Percentiles rank a stretch among this genome's conserved stretches.
phyloP scores from a whole-genome alignment of 257 asterid genomes.

The Primulina tabacum region DNA sequence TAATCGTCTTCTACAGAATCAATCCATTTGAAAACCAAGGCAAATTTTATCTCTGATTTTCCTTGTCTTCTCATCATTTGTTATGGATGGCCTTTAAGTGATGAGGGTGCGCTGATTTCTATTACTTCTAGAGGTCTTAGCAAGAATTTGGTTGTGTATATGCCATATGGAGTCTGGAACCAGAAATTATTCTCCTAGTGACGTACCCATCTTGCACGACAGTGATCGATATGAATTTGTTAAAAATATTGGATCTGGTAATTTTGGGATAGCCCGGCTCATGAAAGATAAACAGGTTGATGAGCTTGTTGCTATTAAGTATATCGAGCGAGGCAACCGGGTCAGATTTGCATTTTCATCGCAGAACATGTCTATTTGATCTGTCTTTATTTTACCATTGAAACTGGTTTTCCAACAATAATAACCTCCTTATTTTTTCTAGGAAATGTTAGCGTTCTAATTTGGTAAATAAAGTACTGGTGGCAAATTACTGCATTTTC shows the following conservation, averaged over 20 bases:
- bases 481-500: not conserved
- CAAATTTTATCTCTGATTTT: not conserved
- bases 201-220: constrained; percentile 50
- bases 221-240: constrained; percentile 43
- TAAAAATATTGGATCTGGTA: constrained; percentile 53
- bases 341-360: constrained; percentile 27
- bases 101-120: constrained; percentile 12
- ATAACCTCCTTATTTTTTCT: not conserved
- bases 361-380: constrained; percentile 6
- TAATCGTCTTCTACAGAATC: not conserved
- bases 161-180: constrained; percentile 38
- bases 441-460: constrained; percentile 10
- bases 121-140: constrained; percentile 5
- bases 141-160: constrained; percentile 4
- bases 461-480: constrained; percentile 9
- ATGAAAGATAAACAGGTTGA: constrained; percentile 49
- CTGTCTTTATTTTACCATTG: not conserved
- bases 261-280: constrained; percentile 52
- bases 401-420: not conserved
- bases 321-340: constrained; percentile 50
- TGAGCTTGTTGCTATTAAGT: constrained; percentile 58
- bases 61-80: not conserved
- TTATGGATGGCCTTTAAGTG: not conserved
- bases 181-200: constrained; percentile 31
- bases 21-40: not conserved